Conservation (phyloP, 2,329 filamentous ascomycete genomes). For the Colletotrichum cordylinicola region DNA sequence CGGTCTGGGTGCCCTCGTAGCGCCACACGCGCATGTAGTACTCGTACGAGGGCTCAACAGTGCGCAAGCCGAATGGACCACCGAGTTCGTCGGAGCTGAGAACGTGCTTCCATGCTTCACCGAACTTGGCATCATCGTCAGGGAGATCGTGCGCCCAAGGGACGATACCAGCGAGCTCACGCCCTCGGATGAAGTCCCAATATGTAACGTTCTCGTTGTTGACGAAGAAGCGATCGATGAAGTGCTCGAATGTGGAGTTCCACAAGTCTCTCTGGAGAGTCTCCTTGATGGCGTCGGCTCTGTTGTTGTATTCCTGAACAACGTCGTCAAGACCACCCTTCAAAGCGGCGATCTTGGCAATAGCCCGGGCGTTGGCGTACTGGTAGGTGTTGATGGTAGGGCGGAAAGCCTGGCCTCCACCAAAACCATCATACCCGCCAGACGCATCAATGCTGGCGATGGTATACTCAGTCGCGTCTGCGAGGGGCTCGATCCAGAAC, state of each 20-base stretch:
- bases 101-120: conserved; percentile 31
- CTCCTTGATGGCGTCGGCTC: conserved; percentile 37
- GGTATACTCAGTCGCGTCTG: conserved; percentile 49
- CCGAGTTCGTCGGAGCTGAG: conserved; percentile 2
- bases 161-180: conserved; percentile 47
- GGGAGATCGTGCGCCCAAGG: conserved; percentile 48
- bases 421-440: conserved; percentile 29
- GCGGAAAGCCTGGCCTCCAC: conserved; percentile 45
- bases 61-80: conserved; percentile 45
- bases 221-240: conserved; percentile 41
- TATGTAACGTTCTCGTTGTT: conserved; percentile 41
- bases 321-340: conserved; percentile 34
- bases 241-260: conserved; percentile 42
- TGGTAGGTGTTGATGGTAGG: conserved; percentile 50
- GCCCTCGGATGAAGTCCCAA: conserved; percentile 13
- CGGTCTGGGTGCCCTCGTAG: conserved; percentile 21
- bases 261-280: conserved; percentile 41
- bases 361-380: conserved; percentile 45
- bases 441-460: conserved; percentile 28
- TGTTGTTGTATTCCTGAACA: conserved; percentile 31
- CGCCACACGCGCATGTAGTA: conserved; percentile 35
- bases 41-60: conserved; percentile 43
- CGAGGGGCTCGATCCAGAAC: conserved; percentile 47
- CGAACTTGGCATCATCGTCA: conserved; percentile 35
- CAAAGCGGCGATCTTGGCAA: conserved; percentile 39